Percentiles rank a stretch among this genome's conserved stretches.
phyloP scores from a whole-genome alignment of 306 rosid genomes.

The Luffa aegyptiaca region DNA sequence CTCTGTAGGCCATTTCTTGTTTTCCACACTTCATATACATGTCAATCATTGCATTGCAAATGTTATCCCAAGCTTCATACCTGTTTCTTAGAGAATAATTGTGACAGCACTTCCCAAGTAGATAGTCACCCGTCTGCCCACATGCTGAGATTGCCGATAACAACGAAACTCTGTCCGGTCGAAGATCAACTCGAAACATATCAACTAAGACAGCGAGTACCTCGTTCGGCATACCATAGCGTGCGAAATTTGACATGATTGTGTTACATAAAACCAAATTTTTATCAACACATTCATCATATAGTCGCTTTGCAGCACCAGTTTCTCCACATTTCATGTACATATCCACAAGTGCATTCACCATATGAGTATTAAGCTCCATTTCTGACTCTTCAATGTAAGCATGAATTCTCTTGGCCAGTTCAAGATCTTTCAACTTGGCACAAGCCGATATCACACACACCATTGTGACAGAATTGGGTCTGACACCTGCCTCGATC shows the following conservation, averaged over 20 bases:
- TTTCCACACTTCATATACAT: slow-evolving; percentile 74
- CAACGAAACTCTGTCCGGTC: slow-evolving; percentile 57
- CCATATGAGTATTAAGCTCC: slow-evolving; percentile 38
- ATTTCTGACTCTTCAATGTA: slow-evolving; percentile 36
- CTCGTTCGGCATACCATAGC: slow-evolving; percentile 37
- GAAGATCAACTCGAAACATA: slow-evolving; percentile 39
- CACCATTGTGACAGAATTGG: slow-evolving; percentile 56
- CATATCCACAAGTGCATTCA: slow-evolving; percentile 72
- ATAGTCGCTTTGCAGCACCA: slow-evolving; percentile 33
- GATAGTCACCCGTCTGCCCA: slow-evolving; percentile 46
- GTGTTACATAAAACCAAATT: slow-evolving; percentile 72
- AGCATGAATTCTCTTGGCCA: slow-evolving; percentile 38
- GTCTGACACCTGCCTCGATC: slow-evolving; percentile 40
- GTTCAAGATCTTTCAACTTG: slow-evolving; percentile 54
- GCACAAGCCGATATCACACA: slow-evolving; percentile 73
- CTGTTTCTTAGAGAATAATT: slow-evolving; percentile 56
- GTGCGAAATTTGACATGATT: slow-evolving; percentile 60
- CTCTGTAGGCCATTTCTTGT: slow-evolving; percentile 40
- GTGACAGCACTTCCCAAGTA: slow-evolving; percentile 51
- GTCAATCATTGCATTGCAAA: slow-evolving; percentile 60
- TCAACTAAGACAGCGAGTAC: slow-evolving; percentile 32
- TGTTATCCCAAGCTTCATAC: slow-evolving; percentile 52
- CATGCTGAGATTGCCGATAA: slow-evolving; percentile 51
- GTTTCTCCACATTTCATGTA: slow-evolving; percentile 63
- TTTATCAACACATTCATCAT: slow-evolving; percentile 32